These are phyloP conservation scores for Russula dissimulans DNA, from an alignment of 768 basidiomycete genomes.

Conservation along the genomic window DNA sequence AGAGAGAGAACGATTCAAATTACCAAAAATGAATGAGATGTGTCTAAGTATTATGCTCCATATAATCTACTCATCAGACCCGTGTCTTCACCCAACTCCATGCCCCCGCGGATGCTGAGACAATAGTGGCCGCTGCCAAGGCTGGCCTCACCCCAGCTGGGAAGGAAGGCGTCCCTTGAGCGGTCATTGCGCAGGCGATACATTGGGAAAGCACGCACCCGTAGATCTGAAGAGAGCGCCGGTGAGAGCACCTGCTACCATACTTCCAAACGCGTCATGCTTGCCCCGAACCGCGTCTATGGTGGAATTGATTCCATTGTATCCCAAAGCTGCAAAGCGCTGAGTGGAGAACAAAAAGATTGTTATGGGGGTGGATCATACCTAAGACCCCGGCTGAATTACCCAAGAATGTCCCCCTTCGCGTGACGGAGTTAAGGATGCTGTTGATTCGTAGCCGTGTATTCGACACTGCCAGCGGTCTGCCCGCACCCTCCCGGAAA, in stretches of 20 bases:
- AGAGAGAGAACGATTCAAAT: neutral
- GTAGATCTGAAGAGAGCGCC: conserved; percentile 91
- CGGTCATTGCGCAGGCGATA: conserved; percentile 22
- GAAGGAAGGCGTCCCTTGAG: conserved; percentile 27
- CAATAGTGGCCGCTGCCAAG: conserved; percentile 77
- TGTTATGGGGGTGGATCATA: conserved; percentile 40
- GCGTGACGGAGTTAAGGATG: conserved; percentile 90
- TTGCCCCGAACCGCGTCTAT: conserved; percentile 83
- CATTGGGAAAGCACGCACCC: conserved; percentile 46
- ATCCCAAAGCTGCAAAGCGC: conserved; percentile 67
- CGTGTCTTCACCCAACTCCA: conserved; percentile 95
- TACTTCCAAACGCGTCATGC: conserved; percentile 86
- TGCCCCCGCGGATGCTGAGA: conserved; percentile 81
- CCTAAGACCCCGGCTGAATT: conserved; percentile 98
- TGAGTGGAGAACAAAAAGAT: conserved; percentile 33
- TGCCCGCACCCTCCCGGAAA: conserved; percentile 82
- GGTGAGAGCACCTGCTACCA: conserved; percentile 85
- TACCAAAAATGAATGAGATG: conserved; percentile 14
- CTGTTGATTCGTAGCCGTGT: conserved; percentile 90
- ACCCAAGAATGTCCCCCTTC: conserved; percentile 95
- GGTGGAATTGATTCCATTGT: conserved; percentile 93
- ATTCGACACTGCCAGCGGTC: conserved; percentile 82
- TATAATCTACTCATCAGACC: conserved; percentile 58
- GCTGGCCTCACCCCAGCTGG: conserved; percentile 89
- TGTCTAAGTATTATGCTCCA: conserved; percentile 34